phyloP scores from a whole-genome alignment of 345 rosid species.

The Salix dunnii region DNA sequence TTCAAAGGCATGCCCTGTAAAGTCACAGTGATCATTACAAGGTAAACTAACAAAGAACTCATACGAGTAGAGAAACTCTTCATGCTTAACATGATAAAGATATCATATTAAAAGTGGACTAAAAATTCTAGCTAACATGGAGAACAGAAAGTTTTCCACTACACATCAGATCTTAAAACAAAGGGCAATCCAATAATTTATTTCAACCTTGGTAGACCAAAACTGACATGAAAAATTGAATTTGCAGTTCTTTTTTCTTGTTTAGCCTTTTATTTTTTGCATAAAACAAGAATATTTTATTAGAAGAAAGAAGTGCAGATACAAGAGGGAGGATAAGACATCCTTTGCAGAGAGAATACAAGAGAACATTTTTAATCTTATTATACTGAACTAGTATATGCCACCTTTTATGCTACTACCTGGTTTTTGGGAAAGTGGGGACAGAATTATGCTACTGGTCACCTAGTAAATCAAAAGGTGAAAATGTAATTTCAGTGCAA shows the following conservation, averaged over 20 bases:
- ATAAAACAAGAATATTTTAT: no score
- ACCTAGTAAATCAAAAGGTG: not conserved
- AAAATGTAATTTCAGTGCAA: not conserved
- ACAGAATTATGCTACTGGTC: no score
- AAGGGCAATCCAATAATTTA: not conserved
- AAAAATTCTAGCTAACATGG: not conserved
- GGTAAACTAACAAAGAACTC: not conserved
- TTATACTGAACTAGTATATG: not conserved
- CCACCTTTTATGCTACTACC: not conserved
- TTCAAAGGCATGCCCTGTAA: conserved; percentile 93
- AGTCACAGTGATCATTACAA: conserved; percentile 11
- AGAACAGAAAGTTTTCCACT: not conserved
- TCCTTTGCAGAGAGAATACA: not conserved
- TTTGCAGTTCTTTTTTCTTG: not conserved
- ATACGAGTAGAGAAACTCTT: not conserved
- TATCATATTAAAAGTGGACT: not conserved
- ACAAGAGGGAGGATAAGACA: no score
- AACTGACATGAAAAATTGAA: not conserved
- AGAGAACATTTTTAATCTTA: not conserved
- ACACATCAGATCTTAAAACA: not conserved
- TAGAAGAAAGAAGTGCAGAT: no score
- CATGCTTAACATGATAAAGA: not conserved
- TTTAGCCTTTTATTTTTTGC: not conserved
- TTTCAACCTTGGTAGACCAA: not conserved
- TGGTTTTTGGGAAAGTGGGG: not conserved